Percentiles rank a stretch among this genome's conserved stretches.
phyloP scores from a whole-genome alignment of 805 yeast species.

The Saturnispora mendoncae region DNA sequence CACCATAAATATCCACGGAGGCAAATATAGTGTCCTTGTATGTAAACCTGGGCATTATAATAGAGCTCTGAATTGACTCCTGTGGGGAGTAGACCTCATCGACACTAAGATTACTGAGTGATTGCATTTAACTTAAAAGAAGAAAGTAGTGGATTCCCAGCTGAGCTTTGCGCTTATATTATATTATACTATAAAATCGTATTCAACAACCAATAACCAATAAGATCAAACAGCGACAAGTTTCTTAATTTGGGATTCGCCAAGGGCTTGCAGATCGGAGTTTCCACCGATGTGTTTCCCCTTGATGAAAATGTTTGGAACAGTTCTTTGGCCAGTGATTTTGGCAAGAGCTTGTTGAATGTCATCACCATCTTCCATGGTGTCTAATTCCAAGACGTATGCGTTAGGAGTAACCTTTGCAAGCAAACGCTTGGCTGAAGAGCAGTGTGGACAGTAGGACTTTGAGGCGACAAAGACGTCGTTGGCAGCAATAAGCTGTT shows the following conservation, averaged over 20 bases:
- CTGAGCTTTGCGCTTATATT: no score
- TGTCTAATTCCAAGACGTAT: conserved; percentile 47
- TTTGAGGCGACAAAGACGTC: conserved; percentile 77
- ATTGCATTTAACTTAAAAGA: no score
- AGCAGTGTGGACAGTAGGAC: conserved; percentile 62
- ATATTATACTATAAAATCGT: background rate
- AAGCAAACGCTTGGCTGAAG: conserved; percentile 40
- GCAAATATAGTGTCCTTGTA: conserved; percentile 19
- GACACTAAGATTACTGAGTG: no score
- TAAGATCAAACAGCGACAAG: background rate
- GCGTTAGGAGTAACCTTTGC: conserved; percentile 35
- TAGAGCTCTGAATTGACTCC: conserved; percentile 22
- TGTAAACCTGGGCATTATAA: conserved; percentile 22
- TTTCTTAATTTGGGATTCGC: conserved; percentile 23
- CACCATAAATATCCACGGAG: conserved; percentile 19
- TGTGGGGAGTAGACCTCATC: conserved; percentile 10
- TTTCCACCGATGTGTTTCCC: conserved; percentile 96
- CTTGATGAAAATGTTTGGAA: conserved; percentile 83
- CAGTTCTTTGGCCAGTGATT: conserved; percentile 85
- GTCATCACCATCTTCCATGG: conserved; percentile 58
- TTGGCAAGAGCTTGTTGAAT: conserved; percentile 71
- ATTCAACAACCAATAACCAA: background rate
- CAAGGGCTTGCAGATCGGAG: conserved; percentile 72
- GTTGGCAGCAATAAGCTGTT: conserved; percentile 53
- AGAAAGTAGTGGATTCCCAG: no score